Base-by-base conservation (phyloP, 139 green algal genomes). In the Micractinium conductrix region DNA sequence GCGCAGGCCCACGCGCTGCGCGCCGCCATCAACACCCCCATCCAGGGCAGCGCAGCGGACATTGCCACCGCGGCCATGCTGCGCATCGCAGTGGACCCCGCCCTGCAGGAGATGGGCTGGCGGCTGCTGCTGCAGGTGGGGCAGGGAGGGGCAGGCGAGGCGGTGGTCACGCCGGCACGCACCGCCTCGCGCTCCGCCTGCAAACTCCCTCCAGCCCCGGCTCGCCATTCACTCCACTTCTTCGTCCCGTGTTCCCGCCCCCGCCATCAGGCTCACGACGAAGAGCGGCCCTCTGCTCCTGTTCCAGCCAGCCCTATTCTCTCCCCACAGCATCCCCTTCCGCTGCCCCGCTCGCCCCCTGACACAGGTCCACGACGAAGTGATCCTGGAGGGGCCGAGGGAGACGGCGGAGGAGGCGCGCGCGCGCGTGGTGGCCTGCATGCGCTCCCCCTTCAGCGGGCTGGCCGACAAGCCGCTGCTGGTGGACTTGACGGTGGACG, bases 11-110 rank as follows among this genome's bases (percentile, higher is more conserved):
- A 93, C 67, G 89, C 89, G 37, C 50, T 97, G 90, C 92, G 97
- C 28, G 96, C 96, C 0, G 94, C 97, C 38, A 99, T 99, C 92
- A 99, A 99, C 93, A 99, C 97, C 0, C 97, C 97, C 69, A 98
- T 99, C 86, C 88, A 91, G 92, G 97, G 97, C 68, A 93, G 89
- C 26, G 97, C 97, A 35, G 97, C 97, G 14, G 97, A 99, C 84
- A 93, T 99, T 38, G 97, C 94, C 24, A 95, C 94, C 42, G 92
- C 96, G 1, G 96, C 96, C 58, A 99, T 99, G 97, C 80, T 99
- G 58, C 81, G 92, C 33, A 98, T 99, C 65, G 79, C 86, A 1
- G 40, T 74, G 0, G 88, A 93, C 83, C 42, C 85, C 55, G 44
- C 85, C 84, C 90, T 99, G 71, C 87, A 86, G 74, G 74, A 92